Evolutionary conservation across 2,329 filamentous ascomycete genomes (phyloP).

Genomic region (Pseudogymnoascus sp.): DNA sequence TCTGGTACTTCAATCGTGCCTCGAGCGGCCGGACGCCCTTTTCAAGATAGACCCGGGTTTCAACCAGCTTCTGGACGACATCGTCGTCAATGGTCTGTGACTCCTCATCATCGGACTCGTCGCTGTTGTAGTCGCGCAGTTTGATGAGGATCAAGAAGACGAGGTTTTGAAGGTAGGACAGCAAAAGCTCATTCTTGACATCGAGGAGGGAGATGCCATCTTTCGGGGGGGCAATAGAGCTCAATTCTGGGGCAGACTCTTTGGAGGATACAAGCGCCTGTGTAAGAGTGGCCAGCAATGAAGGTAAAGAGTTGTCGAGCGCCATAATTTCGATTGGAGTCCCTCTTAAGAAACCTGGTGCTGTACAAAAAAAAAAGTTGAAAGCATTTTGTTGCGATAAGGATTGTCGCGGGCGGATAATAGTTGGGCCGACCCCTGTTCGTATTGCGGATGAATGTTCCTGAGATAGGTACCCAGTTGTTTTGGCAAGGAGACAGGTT

Average conservation of each 20-base stretch:
- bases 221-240: conserved; percentile 61
- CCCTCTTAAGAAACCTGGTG: background rate
- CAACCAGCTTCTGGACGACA: conserved; percentile 78
- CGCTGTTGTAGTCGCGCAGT: conserved; percentile 47
- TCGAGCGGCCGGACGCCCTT: conserved; percentile 87
- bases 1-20: conserved; percentile 84
- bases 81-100: conserved; percentile 48
- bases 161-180: conserved; percentile 91
- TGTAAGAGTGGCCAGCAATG: conserved; percentile 45
- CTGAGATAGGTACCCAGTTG: conserved; percentile 6
- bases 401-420: background rate
- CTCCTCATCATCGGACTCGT: conserved; percentile 29
- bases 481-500: conserved; percentile 8
- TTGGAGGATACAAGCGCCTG: conserved; percentile 49
- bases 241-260: conserved; percentile 55
- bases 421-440: background rate
- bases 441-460: background rate
- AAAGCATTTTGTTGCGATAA: conserved; percentile 8
- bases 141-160: conserved; percentile 81
- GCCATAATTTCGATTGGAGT: conserved; percentile 33
- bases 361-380: conserved; percentile 10
- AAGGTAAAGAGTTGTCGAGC: conserved; percentile 40
- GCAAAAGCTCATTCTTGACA: conserved; percentile 91
- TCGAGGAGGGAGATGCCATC: conserved; percentile 92
- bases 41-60: conserved; percentile 86